A percentile compares a stretch with the other conserved stretches of the same genome.
Evolutionary conservation across 345 rosid species (phyloP).

Genomic region (Bruguiera gymnorhiza): DNA sequence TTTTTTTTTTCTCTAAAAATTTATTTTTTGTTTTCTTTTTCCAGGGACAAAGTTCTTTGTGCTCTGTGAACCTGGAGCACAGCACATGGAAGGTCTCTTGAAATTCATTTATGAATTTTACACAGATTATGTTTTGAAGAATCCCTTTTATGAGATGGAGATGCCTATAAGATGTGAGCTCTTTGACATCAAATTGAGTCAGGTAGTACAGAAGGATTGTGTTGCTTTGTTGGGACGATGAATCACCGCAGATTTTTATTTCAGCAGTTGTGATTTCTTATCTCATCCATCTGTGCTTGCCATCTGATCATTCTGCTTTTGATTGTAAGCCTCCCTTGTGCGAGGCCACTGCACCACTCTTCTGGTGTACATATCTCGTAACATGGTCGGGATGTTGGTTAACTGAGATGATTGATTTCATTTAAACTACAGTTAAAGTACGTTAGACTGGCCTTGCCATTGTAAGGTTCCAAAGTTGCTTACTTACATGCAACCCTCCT

Average conservation of each 20-base stretch:
- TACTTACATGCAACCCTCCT: too few species aligned
- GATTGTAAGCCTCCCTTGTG: too few species aligned
- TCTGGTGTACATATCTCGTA: too few species aligned
- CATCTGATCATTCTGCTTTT: too few species aligned
- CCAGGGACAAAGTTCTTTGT: conserved; percentile 94
- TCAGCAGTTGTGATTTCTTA: too few species aligned
- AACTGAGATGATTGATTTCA: too few species aligned
- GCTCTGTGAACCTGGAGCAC: conserved; percentile 83
- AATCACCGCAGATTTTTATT: neutral
- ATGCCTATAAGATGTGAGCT: conserved; percentile 96
- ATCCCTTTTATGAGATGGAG: conserved; percentile 98
- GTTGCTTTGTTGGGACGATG: conserved; percentile 62
- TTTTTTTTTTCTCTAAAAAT: neutral
- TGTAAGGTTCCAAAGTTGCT: too few species aligned
- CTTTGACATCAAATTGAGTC: conserved; percentile 75
- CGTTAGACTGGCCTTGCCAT: too few species aligned
- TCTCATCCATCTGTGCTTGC: too few species aligned
- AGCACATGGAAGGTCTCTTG: conserved; percentile 73
- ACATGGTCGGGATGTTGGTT: too few species aligned
- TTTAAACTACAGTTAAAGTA: too few species aligned
- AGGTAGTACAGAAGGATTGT: conserved; percentile 75
- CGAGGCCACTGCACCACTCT: too few species aligned
- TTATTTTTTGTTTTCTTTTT: neutral
- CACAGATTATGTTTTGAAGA: conserved; percentile 88
- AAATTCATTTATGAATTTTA: conserved; percentile 76